Conservation (phyloP, 2,329 filamentous ascomycete genomes). For the Ophiostoma himal-ulmi region DNA sequence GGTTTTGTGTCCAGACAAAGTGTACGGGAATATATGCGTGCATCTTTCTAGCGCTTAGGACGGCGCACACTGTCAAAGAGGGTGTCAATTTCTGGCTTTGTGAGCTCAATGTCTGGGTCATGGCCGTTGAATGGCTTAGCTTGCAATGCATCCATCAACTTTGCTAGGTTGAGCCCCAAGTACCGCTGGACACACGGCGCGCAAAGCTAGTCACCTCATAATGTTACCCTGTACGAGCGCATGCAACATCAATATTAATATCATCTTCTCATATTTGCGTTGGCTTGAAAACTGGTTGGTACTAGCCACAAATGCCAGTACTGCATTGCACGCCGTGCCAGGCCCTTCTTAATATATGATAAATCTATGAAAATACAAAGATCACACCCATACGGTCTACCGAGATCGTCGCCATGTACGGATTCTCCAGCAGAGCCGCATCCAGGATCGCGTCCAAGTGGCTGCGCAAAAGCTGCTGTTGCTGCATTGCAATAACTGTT, state of each 20-base stretch:
- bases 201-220: conserved; percentile 1
- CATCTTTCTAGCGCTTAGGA: conserved; percentile 33
- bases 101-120: conserved; percentile 34
- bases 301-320: not conserved
- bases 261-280: not conserved
- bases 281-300: not conserved
- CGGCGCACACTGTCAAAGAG: conserved; percentile 33
- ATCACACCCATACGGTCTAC: conserved; percentile 85
- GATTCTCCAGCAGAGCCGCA: conserved; percentile 78
- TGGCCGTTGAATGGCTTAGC: conserved; percentile 39
- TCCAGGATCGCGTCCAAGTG: conserved; percentile 87
- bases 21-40: conserved; percentile 42
- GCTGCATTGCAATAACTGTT: conserved; percentile 80
- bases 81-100: conserved; percentile 32
- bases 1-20: conserved; percentile 43
- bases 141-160: conserved; percentile 38
- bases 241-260: not conserved
- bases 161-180: conserved; percentile 28
- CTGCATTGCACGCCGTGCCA: not conserved
- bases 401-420: conserved; percentile 88
- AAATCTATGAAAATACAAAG: conserved; percentile 62
- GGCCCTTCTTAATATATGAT: not conserved
- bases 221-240: not conserved
- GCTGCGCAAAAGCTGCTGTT: conserved; percentile 76
- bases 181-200: not conserved